Conservation (phyloP, 768 basidiomycete species). For the Scleroderma bovista region DNA sequence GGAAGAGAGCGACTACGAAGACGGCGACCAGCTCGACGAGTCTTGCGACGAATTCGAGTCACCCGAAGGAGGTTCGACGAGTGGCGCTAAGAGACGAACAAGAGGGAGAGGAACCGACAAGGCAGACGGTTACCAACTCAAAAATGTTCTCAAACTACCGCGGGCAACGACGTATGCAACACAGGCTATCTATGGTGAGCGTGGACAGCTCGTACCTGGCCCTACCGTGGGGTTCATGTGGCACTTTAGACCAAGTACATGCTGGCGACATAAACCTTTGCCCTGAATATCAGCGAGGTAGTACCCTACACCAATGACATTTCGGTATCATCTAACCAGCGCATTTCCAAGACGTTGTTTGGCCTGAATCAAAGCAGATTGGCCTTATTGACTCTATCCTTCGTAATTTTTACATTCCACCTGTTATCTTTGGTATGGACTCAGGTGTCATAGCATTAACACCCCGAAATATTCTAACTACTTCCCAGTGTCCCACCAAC, state of each 20-base stretch:
- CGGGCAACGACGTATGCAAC: conserved; percentile 61
- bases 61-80: background rate
- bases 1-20: conserved; percentile 20
- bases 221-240: background rate
- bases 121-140: conserved; percentile 22
- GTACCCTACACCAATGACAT: conserved; percentile 2
- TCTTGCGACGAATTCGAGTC: conserved; percentile 9
- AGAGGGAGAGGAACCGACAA: conserved; percentile 3
- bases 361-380: conserved; percentile 71
- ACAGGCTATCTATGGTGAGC: conserved; percentile 52
- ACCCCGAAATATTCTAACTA: conserved; percentile 1
- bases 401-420: conserved; percentile 76
- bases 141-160: conserved; percentile 48
- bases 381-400: conserved; percentile 74
- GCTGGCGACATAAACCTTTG: conserved; percentile 63
- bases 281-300: conserved; percentile 76
- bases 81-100: background rate
- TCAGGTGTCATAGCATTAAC: too few relatives aligned
- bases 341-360: conserved; percentile 58
- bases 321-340: background rate
- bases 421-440: conserved; percentile 65
- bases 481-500: conserved; percentile 40
- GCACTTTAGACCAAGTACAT: conserved; percentile 52
- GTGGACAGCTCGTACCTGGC: background rate
- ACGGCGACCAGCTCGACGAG: conserved; percentile 10